Conservation (phyloP, 2,329 filamentous ascomycete species). For the Colletotrichum falcatum region DNA sequence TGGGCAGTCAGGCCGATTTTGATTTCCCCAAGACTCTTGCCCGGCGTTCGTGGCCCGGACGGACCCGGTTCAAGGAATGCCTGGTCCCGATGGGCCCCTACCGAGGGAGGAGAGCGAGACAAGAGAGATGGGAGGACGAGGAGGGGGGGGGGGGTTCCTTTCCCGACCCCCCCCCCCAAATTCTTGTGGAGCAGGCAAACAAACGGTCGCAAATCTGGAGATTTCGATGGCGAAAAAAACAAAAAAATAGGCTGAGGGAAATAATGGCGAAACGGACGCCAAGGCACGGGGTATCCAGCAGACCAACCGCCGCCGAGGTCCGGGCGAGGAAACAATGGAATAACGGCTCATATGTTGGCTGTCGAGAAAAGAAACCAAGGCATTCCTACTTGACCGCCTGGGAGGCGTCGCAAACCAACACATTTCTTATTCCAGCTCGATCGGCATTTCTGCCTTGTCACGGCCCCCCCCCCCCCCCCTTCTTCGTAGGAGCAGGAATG, state of each 20-base stretch:
- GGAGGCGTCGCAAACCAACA: conserved; percentile 18
- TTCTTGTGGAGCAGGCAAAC: background rate
- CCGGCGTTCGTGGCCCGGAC: background rate
- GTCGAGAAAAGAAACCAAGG: too few species aligned
- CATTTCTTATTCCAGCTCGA: conserved; percentile 16
- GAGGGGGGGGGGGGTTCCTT: background rate
- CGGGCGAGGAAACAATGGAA: background rate
- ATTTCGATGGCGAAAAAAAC: background rate
- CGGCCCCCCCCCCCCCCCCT: too few species aligned
- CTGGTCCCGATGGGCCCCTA: background rate
- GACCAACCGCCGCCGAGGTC: background rate
- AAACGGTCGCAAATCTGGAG: background rate
- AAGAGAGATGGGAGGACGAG: background rate
- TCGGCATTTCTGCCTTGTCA: conserved; percentile 13
- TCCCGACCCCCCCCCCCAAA: too few species aligned
- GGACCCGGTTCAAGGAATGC: background rate
- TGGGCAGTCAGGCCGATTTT: too few species aligned
- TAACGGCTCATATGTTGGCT: background rate
- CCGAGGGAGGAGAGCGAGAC: background rate
- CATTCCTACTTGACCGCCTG: background rate
- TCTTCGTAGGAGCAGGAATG: too few species aligned
- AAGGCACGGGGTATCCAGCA: background rate
- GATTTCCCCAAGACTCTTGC: background rate
- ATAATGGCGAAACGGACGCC: background rate
- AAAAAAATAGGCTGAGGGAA: background rate